Evolutionary conservation across 805 yeast genomes (phyloP).

Genomic region (Saccharomyces mikatae): DNA sequence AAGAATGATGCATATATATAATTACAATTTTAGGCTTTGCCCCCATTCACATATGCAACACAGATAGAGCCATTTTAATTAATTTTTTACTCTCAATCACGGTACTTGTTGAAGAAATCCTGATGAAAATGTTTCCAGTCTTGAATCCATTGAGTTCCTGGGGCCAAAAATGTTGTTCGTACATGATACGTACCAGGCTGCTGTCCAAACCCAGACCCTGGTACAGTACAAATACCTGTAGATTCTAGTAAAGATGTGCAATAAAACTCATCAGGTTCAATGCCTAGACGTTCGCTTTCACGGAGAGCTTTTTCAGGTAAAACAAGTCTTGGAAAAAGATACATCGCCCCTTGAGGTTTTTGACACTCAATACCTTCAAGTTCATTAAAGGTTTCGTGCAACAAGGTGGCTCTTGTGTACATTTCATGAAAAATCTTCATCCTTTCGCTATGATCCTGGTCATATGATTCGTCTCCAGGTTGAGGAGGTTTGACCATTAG

Average conservation of each 20-base stretch:
- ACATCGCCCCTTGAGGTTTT: slow-evolving; percentile 95
- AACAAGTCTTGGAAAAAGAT: slow-evolving; percentile 73
- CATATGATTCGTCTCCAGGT: slow-evolving; percentile 67
- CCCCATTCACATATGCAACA: neutral
- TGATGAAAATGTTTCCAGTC: slow-evolving; percentile 74
- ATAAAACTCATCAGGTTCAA: slow-evolving; percentile 78
- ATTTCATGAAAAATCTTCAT: slow-evolving; percentile 53
- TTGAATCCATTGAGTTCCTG: slow-evolving; percentile 84
- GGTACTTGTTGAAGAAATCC: slow-evolving; percentile 53
- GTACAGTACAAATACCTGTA: slow-evolving; percentile 95
- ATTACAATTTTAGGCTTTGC: neutral
- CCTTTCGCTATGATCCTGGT: slow-evolving; percentile 58
- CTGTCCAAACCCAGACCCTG: slow-evolving; percentile 97
- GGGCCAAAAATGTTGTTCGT: slow-evolving; percentile 94
- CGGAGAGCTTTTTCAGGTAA: slow-evolving; percentile 57
- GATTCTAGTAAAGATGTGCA: slow-evolving; percentile 72
- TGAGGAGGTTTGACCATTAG: slow-evolving; percentile 90
- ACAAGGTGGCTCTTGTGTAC: slow-evolving; percentile 50
- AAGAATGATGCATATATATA: neutral
- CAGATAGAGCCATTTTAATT: neutral
- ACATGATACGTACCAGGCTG: slow-evolving; percentile 79
- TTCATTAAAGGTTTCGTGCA: slow-evolving; percentile 60
- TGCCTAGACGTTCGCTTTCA: slow-evolving; percentile 46
- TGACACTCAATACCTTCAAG: slow-evolving; percentile 82
- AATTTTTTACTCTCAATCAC: slow-evolving; percentile 11